Evolutionary conservation across 805 yeast species (phyloP), one percentile per base, ranked within the genome.

Genomic region (Ogataea trehaloabstinens): DNA sequence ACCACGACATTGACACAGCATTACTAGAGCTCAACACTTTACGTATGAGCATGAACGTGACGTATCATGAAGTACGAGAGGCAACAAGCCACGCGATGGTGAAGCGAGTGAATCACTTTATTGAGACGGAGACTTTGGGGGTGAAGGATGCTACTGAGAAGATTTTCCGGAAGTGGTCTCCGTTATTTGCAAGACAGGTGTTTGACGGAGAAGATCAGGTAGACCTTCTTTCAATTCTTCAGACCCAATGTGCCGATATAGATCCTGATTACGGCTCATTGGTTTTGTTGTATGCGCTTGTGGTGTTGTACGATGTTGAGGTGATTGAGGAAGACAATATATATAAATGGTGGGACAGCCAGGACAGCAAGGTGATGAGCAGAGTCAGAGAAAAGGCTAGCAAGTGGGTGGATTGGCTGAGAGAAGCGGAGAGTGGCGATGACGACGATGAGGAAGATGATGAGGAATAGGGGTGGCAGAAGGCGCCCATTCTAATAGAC

Each of bases 1-100:
- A 88, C 60, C 99, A 93, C 63, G 95, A 86, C 54, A 71, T 88
- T 44, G 97, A 91, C 58, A 90, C 96, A 11, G 97, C 99, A 0
- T 66, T 88, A 47, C 68, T 93, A 43, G 99, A 93, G 66, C 74
- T 93, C 53, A 91, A 91, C 60, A 93, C 99, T 0, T 72, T 93
- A 56, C 76, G 98, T 66, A 91, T 93, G 99, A 87, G 96, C 54
- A 85, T 90, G 93, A 88, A 93, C 60, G 99, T 89, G 13, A 76
- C 93, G 0, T 91, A 93, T 62, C 95, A 87, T 54, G 96, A 90
- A 56, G 97, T 93, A 11, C 77, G 97, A 58, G 63, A 68, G 21
- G 95, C 95, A 4, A 87, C 96, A 0, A 68, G 80, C 24, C 70
- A 71, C 27, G 93, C 97, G 0, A 68, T 93, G 54, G 53, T 88